phyloP scores from a whole-genome alignment of 192 early-diverging fungal genomes.

The Phlyctochytrium bullatum region DNA sequence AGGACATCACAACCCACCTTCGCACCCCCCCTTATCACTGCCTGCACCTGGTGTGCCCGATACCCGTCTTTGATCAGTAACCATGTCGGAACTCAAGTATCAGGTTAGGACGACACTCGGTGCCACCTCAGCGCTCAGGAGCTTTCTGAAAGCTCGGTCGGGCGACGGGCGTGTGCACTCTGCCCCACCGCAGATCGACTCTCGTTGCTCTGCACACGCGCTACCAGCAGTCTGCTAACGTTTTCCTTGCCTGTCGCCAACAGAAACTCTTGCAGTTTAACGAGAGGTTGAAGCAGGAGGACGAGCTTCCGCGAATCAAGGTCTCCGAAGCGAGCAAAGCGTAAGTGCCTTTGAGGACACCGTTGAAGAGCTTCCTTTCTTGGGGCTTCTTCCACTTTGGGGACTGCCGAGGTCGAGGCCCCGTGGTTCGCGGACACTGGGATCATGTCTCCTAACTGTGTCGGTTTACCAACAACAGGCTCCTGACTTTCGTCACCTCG shows the following conservation, averaged over 20 bases:
- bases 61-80: not conserved
- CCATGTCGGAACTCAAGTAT: slow-evolving; percentile 48
- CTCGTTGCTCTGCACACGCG: not conserved
- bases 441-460: not conserved
- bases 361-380: not conserved
- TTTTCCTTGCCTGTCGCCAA: slow-evolving; percentile 27
- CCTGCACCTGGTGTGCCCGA: not conserved
- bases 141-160: too few relatives aligned
- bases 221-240: not conserved
- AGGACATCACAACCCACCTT: too few relatives aligned
- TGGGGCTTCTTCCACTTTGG: slow-evolving; percentile 1
- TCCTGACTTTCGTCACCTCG: slow-evolving; percentile 43
- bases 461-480: slow-evolving; percentile 16
- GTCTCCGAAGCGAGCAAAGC: slow-evolving; percentile 56
- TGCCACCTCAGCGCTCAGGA: too few relatives aligned
- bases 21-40: not conserved
- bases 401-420: not conserved
- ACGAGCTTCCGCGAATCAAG: slow-evolving; percentile 53
- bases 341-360: slow-evolving; percentile 30
- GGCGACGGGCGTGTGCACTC: too few relatives aligned
- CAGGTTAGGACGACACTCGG: slow-evolving; percentile 27
- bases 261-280: slow-evolving; percentile 50
- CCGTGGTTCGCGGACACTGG: not conserved
- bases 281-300: slow-evolving; percentile 51
- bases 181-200: not conserved